Evolutionary conservation across 78 protist species (phyloP).

Genomic region (Dictyostelium purpureum): DNA sequence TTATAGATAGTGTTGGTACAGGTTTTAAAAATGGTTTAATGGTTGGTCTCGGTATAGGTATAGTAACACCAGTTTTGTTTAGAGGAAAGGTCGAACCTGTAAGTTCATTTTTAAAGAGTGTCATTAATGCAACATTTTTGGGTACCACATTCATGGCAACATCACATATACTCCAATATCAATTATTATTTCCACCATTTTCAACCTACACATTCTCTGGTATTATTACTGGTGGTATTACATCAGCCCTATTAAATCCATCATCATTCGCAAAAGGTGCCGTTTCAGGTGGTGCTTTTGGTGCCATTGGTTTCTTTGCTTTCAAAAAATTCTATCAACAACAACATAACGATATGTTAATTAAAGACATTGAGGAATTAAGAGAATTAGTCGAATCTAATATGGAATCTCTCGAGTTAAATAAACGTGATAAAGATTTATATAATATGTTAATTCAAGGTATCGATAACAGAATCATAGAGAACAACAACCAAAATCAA

Average conservation of each 20-base stretch:
- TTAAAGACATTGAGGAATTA: not conserved
- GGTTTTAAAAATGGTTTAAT: conserved; percentile 1
- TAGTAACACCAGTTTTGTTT: not conserved
- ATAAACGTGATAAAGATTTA: not conserved
- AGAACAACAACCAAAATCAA: not conserved
- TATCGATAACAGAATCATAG: conserved; percentile 5
- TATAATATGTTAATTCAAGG: not conserved
- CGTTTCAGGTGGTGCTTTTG: conserved; percentile 14
- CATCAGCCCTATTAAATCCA: not conserved
- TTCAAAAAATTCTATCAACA: not conserved
- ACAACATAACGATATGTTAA: not conserved
- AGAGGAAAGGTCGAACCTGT: conserved; percentile 3
- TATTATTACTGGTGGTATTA: not conserved
- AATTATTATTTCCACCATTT: conserved; percentile 9
- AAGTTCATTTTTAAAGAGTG: not conserved
- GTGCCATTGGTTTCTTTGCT: not conserved
- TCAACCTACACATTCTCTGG: not conserved
- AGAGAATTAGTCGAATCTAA: not conserved
- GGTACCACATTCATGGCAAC: conserved; percentile 29
- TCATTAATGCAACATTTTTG: conserved; percentile 13
- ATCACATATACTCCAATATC: not conserved
- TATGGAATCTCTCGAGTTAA: not conserved
- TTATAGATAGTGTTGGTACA: not conserved
- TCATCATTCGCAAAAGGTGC: not conserved
- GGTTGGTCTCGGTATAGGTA: conserved; percentile 15